Evolutionary conservation across 2,329 filamentous ascomycete genomes (phyloP).

Genomic region (Neonectria coccinea): DNA sequence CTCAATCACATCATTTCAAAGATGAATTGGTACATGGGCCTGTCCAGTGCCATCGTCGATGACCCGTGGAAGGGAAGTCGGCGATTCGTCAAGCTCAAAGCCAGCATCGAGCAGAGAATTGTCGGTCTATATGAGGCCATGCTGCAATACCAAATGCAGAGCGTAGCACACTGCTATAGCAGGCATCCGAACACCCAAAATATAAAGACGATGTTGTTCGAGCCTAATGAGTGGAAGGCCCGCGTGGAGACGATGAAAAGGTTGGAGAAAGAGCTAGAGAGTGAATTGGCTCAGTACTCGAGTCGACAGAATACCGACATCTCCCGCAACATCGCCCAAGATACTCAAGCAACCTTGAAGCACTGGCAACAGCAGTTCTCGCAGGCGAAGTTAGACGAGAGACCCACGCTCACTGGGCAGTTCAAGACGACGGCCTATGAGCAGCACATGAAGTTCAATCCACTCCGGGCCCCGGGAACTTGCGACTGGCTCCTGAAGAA

Average conservation of each 20-base stretch:
- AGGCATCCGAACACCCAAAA: slow-evolving; percentile 1
- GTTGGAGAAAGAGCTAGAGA: not conserved
- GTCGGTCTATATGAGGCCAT: not conserved
- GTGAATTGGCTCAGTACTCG: not conserved
- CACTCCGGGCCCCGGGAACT: not conserved
- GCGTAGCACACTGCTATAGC: slow-evolving; percentile 4
- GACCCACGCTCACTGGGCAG: not conserved
- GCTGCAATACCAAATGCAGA: slow-evolving; percentile 4
- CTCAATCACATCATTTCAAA: not conserved
- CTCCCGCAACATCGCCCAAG: slow-evolving; percentile 2
- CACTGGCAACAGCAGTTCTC: slow-evolving; percentile 2
- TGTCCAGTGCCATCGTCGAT: not conserved
- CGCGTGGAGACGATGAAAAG: not conserved
- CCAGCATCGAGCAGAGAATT: not conserved
- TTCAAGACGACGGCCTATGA: not conserved
- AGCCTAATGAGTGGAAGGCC: not conserved
- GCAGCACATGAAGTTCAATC: not conserved
- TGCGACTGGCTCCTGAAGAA: not conserved
- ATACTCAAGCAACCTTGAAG: not conserved
- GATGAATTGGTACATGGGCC: not conserved
- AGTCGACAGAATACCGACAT: not conserved
- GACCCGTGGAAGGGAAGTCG: slow-evolving; percentile 1
- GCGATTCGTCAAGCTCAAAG: not conserved
- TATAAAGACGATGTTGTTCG: not conserved
- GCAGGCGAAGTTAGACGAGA: slow-evolving; percentile 1